phyloP scores from a whole-genome alignment of 2,329 filamentous ascomycete species.

The Xylaria sp. region DNA sequence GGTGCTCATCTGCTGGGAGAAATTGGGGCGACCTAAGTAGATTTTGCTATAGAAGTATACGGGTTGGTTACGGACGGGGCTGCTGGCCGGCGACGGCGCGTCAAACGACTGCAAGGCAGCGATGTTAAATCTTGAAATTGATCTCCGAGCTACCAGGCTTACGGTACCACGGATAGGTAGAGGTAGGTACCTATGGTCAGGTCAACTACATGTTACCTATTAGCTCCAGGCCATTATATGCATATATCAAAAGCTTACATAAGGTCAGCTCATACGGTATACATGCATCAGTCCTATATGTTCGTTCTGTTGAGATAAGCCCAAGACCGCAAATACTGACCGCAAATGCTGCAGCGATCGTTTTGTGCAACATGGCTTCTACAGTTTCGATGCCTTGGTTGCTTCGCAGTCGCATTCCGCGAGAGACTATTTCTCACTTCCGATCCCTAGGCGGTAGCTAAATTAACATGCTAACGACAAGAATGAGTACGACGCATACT shows the following conservation, averaged over 20 bases:
- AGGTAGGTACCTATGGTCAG: too few relatives aligned
- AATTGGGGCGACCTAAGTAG: slow-evolving; percentile 3
- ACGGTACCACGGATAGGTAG: too few relatives aligned
- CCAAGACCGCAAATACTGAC: slow-evolving; percentile 2
- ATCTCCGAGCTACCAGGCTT: background rate
- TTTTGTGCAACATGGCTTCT: slow-evolving; percentile 92
- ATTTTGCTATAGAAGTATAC: background rate
- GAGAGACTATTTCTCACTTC: slow-evolving; percentile 96
- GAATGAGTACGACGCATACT: slow-evolving; percentile 74
- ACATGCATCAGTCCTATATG: background rate
- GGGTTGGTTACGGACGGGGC: background rate
- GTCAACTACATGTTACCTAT: too few relatives aligned
- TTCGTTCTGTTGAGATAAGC: background rate
- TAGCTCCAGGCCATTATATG: too few relatives aligned
- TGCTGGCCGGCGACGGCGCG: slow-evolving; percentile 18
- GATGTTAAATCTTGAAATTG: background rate
- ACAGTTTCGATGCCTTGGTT: slow-evolving; percentile 96
- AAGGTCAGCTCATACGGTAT: too few relatives aligned
- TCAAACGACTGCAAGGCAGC: background rate
- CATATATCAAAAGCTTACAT: too few relatives aligned
- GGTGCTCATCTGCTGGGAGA: slow-evolving; percentile 37
- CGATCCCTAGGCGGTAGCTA: slow-evolving; percentile 81
- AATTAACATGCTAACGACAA: slow-evolving; percentile 39
- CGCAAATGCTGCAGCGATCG: slow-evolving; percentile 2
- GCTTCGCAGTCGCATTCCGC: slow-evolving; percentile 96